Evolutionary conservation across 306 rosid genomes (phyloP).

Genomic region (Sesbania bispinosa): DNA sequence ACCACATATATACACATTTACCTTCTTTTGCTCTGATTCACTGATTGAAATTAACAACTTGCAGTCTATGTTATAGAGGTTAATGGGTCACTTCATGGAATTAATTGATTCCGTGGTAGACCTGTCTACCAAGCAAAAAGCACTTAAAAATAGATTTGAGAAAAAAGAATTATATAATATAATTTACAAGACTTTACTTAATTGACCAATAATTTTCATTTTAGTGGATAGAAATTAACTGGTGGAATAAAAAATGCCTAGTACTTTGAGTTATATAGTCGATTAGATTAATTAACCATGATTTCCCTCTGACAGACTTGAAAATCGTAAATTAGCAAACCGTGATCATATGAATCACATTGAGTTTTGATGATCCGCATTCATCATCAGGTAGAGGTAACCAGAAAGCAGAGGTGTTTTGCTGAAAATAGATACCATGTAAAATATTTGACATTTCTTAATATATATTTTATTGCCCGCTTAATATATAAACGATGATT

Average conservation of each 20-base stretch:
- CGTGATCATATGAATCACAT: not conserved
- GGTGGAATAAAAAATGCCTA: too few relatives aligned
- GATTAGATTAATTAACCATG: not conserved
- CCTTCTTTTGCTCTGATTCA: too few relatives aligned
- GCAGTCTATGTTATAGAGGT: too few relatives aligned
- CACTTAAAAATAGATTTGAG: too few relatives aligned
- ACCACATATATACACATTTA: too few relatives aligned
- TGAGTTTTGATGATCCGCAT: not conserved
- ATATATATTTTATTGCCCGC: not conserved
- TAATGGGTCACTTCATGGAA: too few relatives aligned
- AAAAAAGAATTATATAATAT: too few relatives aligned
- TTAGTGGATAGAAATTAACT: not conserved
- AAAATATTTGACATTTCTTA: not conserved
- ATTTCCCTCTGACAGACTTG: not conserved
- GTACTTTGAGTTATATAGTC: too few relatives aligned
- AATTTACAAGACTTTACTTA: too few relatives aligned
- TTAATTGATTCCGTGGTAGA: too few relatives aligned
- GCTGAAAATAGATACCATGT: not conserved
- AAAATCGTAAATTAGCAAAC: not conserved
- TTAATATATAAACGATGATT: slow-evolving; percentile 9
- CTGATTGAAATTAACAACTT: too few relatives aligned
- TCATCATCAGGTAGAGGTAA: not conserved
- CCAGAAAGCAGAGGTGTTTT: not conserved
- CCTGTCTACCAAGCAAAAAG: too few relatives aligned
- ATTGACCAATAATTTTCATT: not conserved